Percentiles rank a stretch among this genome's conserved stretches.
phyloP scores from a whole-genome alignment of 345 rosid genomes.

The Aurinia saxatilis region DNA sequence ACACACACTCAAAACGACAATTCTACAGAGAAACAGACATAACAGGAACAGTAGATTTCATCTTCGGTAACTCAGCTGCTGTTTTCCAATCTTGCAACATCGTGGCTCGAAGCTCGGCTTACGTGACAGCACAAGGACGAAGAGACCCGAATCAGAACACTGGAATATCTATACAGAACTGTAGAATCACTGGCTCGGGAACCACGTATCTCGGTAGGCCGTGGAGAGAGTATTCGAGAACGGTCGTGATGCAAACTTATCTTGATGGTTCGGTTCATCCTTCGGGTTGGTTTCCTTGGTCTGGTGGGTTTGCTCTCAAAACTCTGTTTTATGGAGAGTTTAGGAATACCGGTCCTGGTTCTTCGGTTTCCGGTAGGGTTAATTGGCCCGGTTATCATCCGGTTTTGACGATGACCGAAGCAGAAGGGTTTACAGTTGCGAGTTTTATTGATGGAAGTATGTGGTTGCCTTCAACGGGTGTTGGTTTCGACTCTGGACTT shows the following conservation, averaged over 20 bases:
- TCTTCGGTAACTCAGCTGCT: constrained; percentile 58
- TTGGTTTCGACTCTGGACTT: constrained; percentile 31
- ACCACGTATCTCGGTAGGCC: constrained; percentile 61
- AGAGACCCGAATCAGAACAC: constrained; percentile 45
- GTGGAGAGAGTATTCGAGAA: constrained; percentile 57
- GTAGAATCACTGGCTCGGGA: constrained; percentile 38
- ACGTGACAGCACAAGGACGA: constrained; percentile 61
- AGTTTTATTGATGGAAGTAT: constrained; percentile 17
- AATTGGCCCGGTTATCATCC: constrained; percentile 43
- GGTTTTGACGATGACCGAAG: constrained; percentile 19
- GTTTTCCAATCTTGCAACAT: constrained; percentile 56
- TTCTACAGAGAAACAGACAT: constrained; percentile 45
- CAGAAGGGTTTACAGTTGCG: constrained; percentile 21
- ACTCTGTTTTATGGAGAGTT: constrained; percentile 43
- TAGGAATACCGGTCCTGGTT: constrained; percentile 42
- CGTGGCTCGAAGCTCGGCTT: constrained; percentile 36
- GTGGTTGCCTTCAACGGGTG: constrained; percentile 33
- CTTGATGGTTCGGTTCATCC: constrained; percentile 43
- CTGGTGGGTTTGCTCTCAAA: constrained; percentile 24
- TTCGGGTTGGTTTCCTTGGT: constrained; percentile 52
- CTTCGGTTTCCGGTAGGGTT: constrained; percentile 40
- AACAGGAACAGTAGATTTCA: constrained; percentile 56
- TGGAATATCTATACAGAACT: constrained; percentile 51
- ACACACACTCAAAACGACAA: constrained; percentile 49
- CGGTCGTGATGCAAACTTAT: constrained; percentile 47